These are phyloP conservation scores for Monosporascus sp. DNA, from an alignment of 2,329 filamentous ascomycete species.

Conservation along the genomic window DNA sequence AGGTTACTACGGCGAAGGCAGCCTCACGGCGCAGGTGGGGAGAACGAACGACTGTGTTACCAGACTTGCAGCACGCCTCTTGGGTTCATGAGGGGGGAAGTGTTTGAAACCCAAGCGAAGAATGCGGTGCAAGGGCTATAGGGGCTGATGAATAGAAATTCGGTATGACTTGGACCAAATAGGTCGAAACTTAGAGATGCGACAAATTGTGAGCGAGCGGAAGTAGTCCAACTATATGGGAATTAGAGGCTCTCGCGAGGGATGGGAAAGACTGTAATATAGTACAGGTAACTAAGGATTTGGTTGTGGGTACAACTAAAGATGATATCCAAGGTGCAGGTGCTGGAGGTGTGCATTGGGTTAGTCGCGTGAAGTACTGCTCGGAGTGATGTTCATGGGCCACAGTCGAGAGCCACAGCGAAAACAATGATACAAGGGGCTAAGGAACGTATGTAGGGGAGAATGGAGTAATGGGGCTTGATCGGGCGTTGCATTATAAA, in stretches of 20 bases:
- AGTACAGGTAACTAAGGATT: slow-evolving; percentile 8
- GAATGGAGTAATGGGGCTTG: not conserved
- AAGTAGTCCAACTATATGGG: slow-evolving; percentile 7
- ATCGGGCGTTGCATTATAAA: not conserved
- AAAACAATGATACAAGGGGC: not conserved
- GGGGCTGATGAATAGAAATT: not conserved
- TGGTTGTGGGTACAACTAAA: slow-evolving; percentile 5
- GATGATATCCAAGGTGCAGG: slow-evolving; percentile 1
- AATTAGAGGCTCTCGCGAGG: slow-evolving; percentile 6
- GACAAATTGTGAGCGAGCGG: slow-evolving; percentile 1
- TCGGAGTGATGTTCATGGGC: not conserved
- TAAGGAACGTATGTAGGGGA: not conserved
- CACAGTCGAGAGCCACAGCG: not conserved
- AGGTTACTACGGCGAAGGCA: not conserved
- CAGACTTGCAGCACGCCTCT: not conserved
- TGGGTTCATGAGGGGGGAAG: not conserved
- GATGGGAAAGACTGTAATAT: slow-evolving; percentile 5
- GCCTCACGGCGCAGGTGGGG: not conserved
- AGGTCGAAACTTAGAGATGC: not conserved
- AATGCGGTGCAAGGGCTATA: not conserved
- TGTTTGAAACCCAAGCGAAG: not conserved
- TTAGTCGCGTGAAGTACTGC: not conserved
- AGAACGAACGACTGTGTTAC: not conserved
- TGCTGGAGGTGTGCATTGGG: slow-evolving; percentile 2
- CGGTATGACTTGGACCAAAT: not conserved